These are phyloP conservation scores for Peniophora sp. DNA, from an alignment of 1,284 basidiomycete genomes.

Conservation along the genomic window DNA sequence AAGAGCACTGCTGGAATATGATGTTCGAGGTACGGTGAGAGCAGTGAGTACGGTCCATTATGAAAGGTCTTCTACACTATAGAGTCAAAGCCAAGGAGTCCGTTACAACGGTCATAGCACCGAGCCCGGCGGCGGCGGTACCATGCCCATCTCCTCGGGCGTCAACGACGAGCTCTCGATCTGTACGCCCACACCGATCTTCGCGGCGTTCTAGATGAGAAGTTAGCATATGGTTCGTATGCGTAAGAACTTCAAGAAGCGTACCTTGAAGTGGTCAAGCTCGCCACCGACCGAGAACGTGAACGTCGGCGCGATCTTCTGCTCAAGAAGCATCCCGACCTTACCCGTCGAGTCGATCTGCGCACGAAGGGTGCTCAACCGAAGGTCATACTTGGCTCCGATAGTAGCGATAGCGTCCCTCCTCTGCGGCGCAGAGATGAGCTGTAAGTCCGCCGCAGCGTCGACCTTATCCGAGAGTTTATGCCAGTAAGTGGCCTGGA, in stretches of 20 bases:
- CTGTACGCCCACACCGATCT: slow-evolving; percentile 95
- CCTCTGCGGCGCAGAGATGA: slow-evolving; percentile 71
- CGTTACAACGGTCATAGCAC: not conserved
- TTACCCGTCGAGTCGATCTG: slow-evolving; percentile 92
- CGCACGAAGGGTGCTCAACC: slow-evolving; percentile 88
- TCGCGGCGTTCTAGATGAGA: slow-evolving; percentile 68
- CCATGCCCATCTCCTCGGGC: slow-evolving; percentile 73
- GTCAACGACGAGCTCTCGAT: slow-evolving; percentile 79
- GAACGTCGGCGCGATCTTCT: slow-evolving; percentile 92
- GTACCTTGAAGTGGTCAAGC: slow-evolving; percentile 96
- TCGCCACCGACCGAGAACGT: slow-evolving; percentile 93
- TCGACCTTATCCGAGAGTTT: slow-evolving; percentile 96
- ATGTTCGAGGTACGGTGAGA: not conserved
- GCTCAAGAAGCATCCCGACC: slow-evolving; percentile 91
- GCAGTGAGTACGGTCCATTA: not conserved
- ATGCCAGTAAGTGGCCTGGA: slow-evolving; percentile 96
- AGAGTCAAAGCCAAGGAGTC: not conserved
- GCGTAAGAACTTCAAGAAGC: slow-evolving; percentile 15
- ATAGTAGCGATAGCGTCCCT: slow-evolving; percentile 90
- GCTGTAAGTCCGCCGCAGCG: slow-evolving; percentile 90
- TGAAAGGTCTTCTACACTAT: not conserved
- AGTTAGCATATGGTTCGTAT: not conserved
- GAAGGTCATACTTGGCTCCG: slow-evolving; percentile 95
- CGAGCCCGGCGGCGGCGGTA: slow-evolving; percentile 11
- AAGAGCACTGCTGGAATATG: not conserved